Percentiles rank a stretch among this genome's conserved stretches.
These are phyloP conservation scores for Kwoniella bestiolae DNA, from an alignment of 768 basidiomycete genomes.

Conservation along the genomic window DNA sequence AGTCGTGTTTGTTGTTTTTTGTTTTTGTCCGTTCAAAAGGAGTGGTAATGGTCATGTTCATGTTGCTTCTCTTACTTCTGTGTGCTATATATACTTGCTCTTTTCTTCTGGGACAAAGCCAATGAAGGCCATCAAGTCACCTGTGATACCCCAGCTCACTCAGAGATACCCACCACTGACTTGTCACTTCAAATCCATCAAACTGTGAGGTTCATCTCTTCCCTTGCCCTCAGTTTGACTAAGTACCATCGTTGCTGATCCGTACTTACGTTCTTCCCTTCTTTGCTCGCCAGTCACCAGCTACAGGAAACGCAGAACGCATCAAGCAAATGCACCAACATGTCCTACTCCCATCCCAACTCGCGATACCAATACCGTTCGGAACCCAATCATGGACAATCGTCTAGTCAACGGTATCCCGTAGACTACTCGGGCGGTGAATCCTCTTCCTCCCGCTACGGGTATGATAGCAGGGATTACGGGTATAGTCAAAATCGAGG, in stretches of 20 bases:
- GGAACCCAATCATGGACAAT: background rate
- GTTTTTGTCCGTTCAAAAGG: no score
- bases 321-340: background rate
- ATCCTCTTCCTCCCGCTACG: constrained; percentile 1
- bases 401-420: background rate
- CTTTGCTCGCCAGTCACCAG: background rate
- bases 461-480: background rate
- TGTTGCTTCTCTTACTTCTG: no score
- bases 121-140: constrained; percentile 5
- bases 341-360: background rate
- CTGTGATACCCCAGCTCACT: constrained; percentile 1
- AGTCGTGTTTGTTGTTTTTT: background rate
- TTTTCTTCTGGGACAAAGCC: background rate
- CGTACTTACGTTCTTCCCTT: background rate
- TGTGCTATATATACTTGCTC: background rate
- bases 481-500: background rate
- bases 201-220: no score
- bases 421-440: background rate
- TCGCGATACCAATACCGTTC: background rate
- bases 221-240: no score
- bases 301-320: background rate
- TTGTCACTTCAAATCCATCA: no score
- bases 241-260: no score
- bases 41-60: no score
- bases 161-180: background rate